Conservation (phyloP, 2,329 filamentous ascomycete genomes). For the Rutstroemia sp. region DNA sequence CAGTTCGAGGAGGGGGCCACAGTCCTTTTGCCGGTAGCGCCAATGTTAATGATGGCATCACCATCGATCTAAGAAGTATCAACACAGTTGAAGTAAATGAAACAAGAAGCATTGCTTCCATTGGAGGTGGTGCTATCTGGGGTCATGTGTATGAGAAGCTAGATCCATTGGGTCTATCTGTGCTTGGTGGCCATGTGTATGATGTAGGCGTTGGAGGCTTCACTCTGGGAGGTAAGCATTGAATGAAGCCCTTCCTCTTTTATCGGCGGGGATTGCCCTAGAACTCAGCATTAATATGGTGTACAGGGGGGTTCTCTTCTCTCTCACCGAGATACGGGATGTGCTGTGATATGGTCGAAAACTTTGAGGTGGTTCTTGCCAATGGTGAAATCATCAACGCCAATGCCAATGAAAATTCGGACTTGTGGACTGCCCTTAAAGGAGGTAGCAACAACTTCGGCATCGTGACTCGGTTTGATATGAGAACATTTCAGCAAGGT, state of each 20-base stretch:
- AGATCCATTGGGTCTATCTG: slow-evolving; percentile 5
- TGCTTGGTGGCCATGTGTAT: slow-evolving; percentile 13
- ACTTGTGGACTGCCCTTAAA: slow-evolving; percentile 46
- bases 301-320: slow-evolving; percentile 6
- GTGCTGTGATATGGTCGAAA: background rate
- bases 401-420: slow-evolving; percentile 35
- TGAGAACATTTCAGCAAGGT: slow-evolving; percentile 31
- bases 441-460: slow-evolving; percentile 40
- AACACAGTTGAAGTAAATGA: slow-evolving; percentile 22
- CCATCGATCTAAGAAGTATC: slow-evolving; percentile 38
- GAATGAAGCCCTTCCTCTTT: background rate
- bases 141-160: slow-evolving; percentile 14
- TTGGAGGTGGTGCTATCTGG: slow-evolving; percentile 35
- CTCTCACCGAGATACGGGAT: background rate
- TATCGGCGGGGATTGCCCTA: slow-evolving; percentile 12
- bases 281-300: slow-evolving; percentile 16
- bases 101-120: slow-evolving; percentile 23
- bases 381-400: slow-evolving; percentile 41
- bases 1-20: slow-evolving; percentile 22
- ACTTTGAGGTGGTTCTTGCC: slow-evolving; percentile 29
- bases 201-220: slow-evolving; percentile 13
- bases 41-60: slow-evolving; percentile 41
- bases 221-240: background rate
- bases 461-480: slow-evolving; percentile 39
- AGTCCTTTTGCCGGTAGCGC: slow-evolving; percentile 36